Conservation (phyloP, 1,284 basidiomycete genomes). For the Wallemia hederae region DNA sequence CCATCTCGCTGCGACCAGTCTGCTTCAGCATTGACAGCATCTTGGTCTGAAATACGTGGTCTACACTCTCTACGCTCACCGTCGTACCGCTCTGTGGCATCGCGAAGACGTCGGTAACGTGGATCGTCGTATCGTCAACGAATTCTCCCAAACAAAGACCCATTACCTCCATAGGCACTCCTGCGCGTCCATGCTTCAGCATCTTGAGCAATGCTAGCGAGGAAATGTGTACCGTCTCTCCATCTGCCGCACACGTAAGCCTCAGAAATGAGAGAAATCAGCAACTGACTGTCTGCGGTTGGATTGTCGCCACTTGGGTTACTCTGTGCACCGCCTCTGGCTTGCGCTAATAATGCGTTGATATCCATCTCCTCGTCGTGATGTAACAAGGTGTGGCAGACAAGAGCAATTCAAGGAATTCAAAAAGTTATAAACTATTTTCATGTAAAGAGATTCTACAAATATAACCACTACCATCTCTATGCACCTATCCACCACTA, state of each 20-base stretch:
- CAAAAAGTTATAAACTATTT: background rate
- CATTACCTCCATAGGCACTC: constrained; percentile 99
- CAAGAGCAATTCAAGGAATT: background rate
- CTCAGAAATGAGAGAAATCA: background rate
- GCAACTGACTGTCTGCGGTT: background rate
- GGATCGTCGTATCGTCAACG: constrained; percentile 51
- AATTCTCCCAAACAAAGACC: constrained; percentile 97
- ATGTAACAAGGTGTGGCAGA: background rate
- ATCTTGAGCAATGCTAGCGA: constrained; percentile 88
- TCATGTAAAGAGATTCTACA: background rate
- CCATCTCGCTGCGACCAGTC: constrained; percentile 90
- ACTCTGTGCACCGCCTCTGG: background rate
- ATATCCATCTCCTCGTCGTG: background rate
- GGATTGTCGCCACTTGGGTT: background rate
- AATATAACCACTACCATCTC: background rate
- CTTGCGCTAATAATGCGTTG: background rate
- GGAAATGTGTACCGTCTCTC: constrained; percentile 88
- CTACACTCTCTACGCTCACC: constrained; percentile 93
- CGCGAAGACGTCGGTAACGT: constrained; percentile 95
- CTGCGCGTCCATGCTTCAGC: constrained; percentile 95
- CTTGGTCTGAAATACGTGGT: constrained; percentile 93
- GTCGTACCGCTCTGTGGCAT: constrained; percentile 99
- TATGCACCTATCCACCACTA: no score
- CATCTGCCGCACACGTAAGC: constrained; percentile 12
- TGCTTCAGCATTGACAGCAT: constrained; percentile 99